Base-by-base conservation (phyloP, 768 basidiomycete genomes). In the Amanita pallidorosea region DNA sequence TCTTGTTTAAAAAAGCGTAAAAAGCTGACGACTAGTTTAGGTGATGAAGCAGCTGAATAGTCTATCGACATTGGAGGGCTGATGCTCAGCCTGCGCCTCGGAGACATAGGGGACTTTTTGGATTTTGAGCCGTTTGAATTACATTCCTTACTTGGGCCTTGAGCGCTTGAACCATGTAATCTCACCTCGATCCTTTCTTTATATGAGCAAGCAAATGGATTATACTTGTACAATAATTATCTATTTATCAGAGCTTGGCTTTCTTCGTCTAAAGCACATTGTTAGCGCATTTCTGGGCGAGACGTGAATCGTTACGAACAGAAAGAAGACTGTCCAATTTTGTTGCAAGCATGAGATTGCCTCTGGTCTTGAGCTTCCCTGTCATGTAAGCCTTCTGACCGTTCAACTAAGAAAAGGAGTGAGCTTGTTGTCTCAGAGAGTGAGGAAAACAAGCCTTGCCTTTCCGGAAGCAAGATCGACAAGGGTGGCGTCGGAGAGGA, bases 311-410 rank as follows among this genome's bases (percentile, higher is more conserved):
- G 45, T 5, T 5, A 57, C 73, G 48, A 50, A 88, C 90, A 77
- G 86, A 88, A 45, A 97, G 75, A 12, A 97, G 77, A 8, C 70
- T 72, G 56, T 86, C 85, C 33, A 96, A 85, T 66, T 95, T 97
- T 22, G 90, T 94, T 1, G 88, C 90, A 54, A 94, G 77, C 89
- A 94, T 92, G 67, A 93, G 81, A 68, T 92, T 93, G 50, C 90
- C 91, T 64, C 78, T 85, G 13, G 88, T 85, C 78, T 94, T 95
- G 45, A 96, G 78, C 62, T 88, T 88, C 25, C 93, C 93, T 6
- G 87, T 88, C 88, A 97, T 90, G 72, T 93, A 96, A 18, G 92
- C 92, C 63, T 92, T 93, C 68, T 96, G 93, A 17, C 89, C 92
- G 58, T 88, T 90, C 41, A 86, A 70, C 85, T 90, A 25, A n/a